These are phyloP conservation scores for Aspergillus eucalypticola DNA, from an alignment of 2,329 filamentous ascomycete genomes.

Conservation along the genomic window DNA sequence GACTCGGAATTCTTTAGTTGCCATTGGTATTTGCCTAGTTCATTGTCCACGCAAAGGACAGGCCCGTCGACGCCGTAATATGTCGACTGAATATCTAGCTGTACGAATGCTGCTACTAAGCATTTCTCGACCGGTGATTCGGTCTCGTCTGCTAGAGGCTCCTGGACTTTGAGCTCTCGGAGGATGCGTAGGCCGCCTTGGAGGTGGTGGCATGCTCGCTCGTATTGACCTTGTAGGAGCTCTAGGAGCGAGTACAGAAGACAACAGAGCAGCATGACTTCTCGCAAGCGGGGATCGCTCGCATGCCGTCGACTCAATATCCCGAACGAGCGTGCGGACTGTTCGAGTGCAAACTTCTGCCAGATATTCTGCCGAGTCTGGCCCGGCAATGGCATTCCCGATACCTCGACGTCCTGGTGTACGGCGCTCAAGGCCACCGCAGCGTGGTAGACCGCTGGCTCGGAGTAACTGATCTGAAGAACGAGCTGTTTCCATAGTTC, in stretches of 20 bases:
- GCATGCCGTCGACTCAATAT: background rate
- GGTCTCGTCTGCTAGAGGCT: background rate
- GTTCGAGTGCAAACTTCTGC: conserved; percentile 10
- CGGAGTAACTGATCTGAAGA: conserved; percentile 3
- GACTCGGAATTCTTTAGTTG: background rate
- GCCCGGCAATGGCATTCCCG: background rate
- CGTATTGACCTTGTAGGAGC: background rate
- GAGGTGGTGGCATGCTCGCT: conserved; percentile 8
- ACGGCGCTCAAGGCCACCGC: conserved; percentile 8
- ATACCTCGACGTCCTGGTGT: background rate
- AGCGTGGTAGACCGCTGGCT: conserved; percentile 9
- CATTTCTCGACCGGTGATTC: background rate
- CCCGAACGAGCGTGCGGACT: conserved; percentile 1
- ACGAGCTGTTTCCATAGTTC: background rate
- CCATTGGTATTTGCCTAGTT: background rate
- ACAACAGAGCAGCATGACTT: conserved; percentile 8
- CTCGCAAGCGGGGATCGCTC: background rate
- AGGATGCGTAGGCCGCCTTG: conserved; percentile 1
- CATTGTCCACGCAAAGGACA: background rate
- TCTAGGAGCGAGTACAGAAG: conserved; percentile 4
- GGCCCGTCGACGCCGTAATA: background rate
- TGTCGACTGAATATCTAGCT: conserved; percentile 5
- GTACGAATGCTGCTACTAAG: conserved; percentile 3
- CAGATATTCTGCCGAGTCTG: background rate
- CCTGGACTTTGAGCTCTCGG: background rate